These are phyloP conservation scores for Colletotrichum spaethianum DNA, from an alignment of 2,329 filamentous ascomycete genomes.

Conservation along the genomic window DNA sequence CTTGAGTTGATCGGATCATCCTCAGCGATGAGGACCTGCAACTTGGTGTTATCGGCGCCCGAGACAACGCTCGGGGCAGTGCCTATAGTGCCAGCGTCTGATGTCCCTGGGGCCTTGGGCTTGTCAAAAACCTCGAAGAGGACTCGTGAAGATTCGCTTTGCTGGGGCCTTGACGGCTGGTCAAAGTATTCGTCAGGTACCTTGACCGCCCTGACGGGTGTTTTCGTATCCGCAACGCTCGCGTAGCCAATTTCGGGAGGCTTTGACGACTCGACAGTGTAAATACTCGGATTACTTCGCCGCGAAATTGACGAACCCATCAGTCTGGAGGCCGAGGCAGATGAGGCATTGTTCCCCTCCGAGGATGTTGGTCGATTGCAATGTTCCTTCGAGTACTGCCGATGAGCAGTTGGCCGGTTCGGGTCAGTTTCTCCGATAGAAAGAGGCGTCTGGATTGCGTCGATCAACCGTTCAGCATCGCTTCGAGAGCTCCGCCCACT, in stretches of 20 bases:
- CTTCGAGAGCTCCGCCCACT: slow-evolving; percentile 67
- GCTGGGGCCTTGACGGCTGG: slow-evolving; percentile 49
- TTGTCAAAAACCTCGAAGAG: slow-evolving; percentile 55
- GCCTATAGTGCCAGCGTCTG: slow-evolving; percentile 11
- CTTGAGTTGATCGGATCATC: slow-evolving; percentile 91
- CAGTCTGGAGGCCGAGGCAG: neutral
- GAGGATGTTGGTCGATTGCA: slow-evolving; percentile 3
- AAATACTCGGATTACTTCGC: slow-evolving; percentile 37
- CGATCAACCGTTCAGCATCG: slow-evolving; percentile 79
- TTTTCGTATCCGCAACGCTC: slow-evolving; percentile 60
- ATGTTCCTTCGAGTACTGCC: slow-evolving; percentile 43
- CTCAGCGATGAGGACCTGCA: slow-evolving; percentile 84
- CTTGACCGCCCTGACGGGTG: slow-evolving; percentile 62
- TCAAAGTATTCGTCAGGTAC: slow-evolving; percentile 63
- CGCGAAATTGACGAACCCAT: neutral
- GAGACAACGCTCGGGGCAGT: slow-evolving; percentile 30
- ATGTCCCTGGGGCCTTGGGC: slow-evolving; percentile 25
- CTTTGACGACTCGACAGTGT: slow-evolving; percentile 42
- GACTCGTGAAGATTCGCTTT: slow-evolving; percentile 51
- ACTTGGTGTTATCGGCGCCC: slow-evolving; percentile 51
- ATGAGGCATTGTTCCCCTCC: neutral
- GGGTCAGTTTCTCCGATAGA: slow-evolving; percentile 46
- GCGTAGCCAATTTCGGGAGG: slow-evolving; percentile 52
- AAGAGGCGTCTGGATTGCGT: slow-evolving; percentile 77
- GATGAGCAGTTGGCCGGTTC: slow-evolving; percentile 38